phyloP scores from a whole-genome alignment of 768 basidiomycete species.

The Tulasnella sp. region DNA sequence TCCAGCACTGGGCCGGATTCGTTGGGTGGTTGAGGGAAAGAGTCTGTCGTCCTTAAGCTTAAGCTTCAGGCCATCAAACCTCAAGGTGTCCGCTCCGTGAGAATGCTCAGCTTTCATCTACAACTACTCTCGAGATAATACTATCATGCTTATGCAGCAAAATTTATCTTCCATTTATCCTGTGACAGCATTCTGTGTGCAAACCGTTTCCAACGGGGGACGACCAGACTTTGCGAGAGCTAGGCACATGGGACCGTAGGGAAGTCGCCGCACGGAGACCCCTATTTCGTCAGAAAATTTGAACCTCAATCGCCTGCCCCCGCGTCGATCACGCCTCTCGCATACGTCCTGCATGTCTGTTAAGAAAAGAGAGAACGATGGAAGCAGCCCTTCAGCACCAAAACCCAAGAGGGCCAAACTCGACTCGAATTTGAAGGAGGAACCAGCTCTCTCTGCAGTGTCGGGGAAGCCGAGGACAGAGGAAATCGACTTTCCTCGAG shows the following conservation, averaged over 20 bases:
- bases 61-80: too few species aligned
- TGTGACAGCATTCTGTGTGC: too few species aligned
- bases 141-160: too few species aligned
- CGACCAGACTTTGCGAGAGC: too few species aligned
- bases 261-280: neutral
- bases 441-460: neutral
- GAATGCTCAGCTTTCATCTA: too few species aligned
- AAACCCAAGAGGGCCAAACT: neutral
- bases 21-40: too few species aligned
- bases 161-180: too few species aligned
- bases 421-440: neutral
- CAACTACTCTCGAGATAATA: too few species aligned
- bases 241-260: neutral
- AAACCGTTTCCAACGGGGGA: too few species aligned
- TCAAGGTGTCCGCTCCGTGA: too few species aligned
- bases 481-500: slow-evolving; percentile 90
- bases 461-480: slow-evolving; percentile 25
- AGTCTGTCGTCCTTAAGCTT: too few species aligned
- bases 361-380: neutral
- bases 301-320: neutral
- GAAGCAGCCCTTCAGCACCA: neutral
- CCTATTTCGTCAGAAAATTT: neutral
- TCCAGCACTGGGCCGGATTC: too few species aligned
- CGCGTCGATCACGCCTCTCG: neutral
- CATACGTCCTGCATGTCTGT: neutral